Conservation (phyloP, 768 basidiomycete genomes). For the Trametes punicea region DNA sequence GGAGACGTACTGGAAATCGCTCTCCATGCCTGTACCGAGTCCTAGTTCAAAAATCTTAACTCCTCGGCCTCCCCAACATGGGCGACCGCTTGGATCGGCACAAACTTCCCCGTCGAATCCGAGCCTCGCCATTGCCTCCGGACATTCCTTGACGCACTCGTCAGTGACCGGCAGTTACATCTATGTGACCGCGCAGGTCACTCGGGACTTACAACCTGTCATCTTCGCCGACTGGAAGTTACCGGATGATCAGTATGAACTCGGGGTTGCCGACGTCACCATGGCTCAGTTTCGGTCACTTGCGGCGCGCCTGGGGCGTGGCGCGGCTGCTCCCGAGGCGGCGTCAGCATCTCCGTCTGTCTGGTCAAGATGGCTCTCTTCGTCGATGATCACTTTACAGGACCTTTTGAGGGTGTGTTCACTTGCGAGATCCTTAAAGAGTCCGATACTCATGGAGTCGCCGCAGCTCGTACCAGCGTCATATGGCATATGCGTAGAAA, state of each 20-base stretch:
- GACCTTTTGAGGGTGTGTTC: slow-evolving; percentile 67
- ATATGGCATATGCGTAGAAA: slow-evolving; percentile 78
- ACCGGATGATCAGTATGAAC: slow-evolving; percentile 67
- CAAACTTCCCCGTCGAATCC: slow-evolving; percentile 64
- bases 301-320: slow-evolving; percentile 50
- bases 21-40: slow-evolving; percentile 43
- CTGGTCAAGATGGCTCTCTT: slow-evolving; percentile 46
- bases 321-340: slow-evolving; percentile 23
- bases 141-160: slow-evolving; percentile 73
- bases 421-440: slow-evolving; percentile 7
- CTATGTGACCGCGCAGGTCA: slow-evolving; percentile 85
- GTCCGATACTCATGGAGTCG: not conserved
- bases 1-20: slow-evolving; percentile 99
- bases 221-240: slow-evolving; percentile 73
- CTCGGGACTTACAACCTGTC: slow-evolving; percentile 88
- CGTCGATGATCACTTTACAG: slow-evolving; percentile 68
- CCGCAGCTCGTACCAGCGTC: slow-evolving; percentile 42
- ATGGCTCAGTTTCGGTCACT: slow-evolving; percentile 74
- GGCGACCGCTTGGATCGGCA: slow-evolving; percentile 33
- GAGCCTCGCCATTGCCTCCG: slow-evolving; percentile 41
- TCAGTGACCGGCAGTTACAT: slow-evolving; percentile 90
- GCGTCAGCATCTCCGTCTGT: slow-evolving; percentile 32
- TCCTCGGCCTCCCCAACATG: slow-evolving; percentile 25
- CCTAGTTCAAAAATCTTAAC: slow-evolving; percentile 22
- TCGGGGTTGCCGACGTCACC: slow-evolving; percentile 83